These are phyloP conservation scores for Gossypium lobatum DNA, from an alignment of 441 rosid genomes.

Conservation along the genomic window DNA sequence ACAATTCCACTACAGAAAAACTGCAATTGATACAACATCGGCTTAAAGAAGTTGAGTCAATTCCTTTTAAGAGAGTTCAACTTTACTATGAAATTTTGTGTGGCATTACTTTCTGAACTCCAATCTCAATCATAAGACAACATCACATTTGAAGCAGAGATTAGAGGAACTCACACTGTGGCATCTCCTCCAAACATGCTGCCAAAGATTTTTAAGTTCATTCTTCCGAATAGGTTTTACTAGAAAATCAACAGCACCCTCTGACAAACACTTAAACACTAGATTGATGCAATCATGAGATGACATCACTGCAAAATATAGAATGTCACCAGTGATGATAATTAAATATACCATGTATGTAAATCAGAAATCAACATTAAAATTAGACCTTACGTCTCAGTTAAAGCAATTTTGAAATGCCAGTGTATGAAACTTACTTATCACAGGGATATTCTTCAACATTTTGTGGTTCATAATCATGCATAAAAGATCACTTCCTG, in stretches of 20 bases:
- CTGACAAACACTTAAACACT: constrained; percentile 84
- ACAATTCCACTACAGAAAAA: neutral
- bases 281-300: constrained; percentile 61
- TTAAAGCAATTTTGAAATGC: constrained; percentile 6
- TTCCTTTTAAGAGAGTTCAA: neutral
- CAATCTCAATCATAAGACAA: constrained; percentile 5
- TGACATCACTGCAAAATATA: constrained; percentile 13
- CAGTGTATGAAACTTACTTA: constrained; percentile 42
- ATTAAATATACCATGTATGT: constrained; percentile 19
- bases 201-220: constrained; percentile 88
- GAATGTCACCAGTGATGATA: constrained; percentile 22
- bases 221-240: constrained; percentile 90
- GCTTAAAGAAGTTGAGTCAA: neutral
- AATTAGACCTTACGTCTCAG: constrained; percentile 14
- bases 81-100: neutral
- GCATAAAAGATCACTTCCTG: constrained; percentile 64
- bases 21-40: neutral
- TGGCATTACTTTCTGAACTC: neutral
- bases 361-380: constrained; percentile 14
- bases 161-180: constrained; percentile 50
- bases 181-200: constrained; percentile 92
- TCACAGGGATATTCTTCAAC: constrained; percentile 63
- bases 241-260: constrained; percentile 87
- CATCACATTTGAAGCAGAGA: constrained; percentile 15
- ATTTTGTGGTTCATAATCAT: constrained; percentile 74